A percentile compares a stretch with the other conserved stretches of the same genome.
phyloP scores from a whole-genome alignment of 1,139 yeast species.

The Debaryomycetaceae sp. region DNA sequence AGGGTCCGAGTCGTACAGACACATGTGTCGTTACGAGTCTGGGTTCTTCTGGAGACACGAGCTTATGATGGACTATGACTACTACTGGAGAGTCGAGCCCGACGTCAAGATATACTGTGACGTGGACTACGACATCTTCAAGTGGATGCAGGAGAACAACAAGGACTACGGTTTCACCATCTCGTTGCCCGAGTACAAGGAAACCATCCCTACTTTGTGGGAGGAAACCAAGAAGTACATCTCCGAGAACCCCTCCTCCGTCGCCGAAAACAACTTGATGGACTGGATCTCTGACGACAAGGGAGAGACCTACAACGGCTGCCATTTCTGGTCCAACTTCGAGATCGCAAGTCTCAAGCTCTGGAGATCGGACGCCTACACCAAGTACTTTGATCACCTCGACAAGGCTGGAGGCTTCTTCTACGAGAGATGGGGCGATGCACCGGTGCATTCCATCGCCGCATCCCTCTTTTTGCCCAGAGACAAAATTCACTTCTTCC shows the following conservation, averaged over 20 bases:
- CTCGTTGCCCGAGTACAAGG: conserved; percentile 77
- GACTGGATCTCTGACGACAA: conserved; percentile 69
- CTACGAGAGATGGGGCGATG: conserved; percentile 94
- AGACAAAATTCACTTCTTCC: conserved; percentile 70
- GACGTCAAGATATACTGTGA: conserved; percentile 76
- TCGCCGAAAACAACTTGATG: conserved; percentile 65
- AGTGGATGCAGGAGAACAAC: conserved; percentile 71
- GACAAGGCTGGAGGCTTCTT: conserved; percentile 84
- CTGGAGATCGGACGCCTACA: conserved; percentile 72
- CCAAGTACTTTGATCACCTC: conserved; percentile 62
- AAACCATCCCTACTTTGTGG: conserved; percentile 83
- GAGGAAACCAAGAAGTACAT: conserved; percentile 67
- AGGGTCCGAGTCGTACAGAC: conserved; percentile 60
- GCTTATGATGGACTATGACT: conserved; percentile 67
- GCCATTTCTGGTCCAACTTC: conserved; percentile 89
- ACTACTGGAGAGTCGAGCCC: conserved; percentile 96
- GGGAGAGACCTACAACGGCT: conserved; percentile 67
- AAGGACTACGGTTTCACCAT: conserved; percentile 78
- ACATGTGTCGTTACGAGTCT: conserved; percentile 90
- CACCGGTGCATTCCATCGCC: conserved; percentile 86
- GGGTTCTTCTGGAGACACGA: conserved; percentile 87
- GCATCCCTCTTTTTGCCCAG: conserved; percentile 71
- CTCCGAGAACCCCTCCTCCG: conserved; percentile 58
- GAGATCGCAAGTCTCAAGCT: conserved; percentile 73
- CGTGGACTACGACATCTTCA: conserved; percentile 76